Percentiles rank a stretch among this genome's conserved stretches.
phyloP scores from a whole-genome alignment of 257 asterid species.

The Nicotiana tomentosiformis region DNA sequence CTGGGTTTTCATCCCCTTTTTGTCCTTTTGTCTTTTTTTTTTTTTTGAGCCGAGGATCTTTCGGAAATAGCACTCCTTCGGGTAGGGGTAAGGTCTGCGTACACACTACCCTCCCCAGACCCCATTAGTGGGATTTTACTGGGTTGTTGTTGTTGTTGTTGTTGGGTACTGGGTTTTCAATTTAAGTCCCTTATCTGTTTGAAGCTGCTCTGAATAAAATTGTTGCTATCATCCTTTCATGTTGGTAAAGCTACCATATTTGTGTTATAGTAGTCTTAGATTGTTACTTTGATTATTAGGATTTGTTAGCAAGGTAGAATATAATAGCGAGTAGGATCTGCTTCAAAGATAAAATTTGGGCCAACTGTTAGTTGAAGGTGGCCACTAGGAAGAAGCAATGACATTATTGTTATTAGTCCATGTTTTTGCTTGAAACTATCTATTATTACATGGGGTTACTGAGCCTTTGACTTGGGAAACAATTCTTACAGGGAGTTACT shows the following conservation, averaged over 20 bases:
- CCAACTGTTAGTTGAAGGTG: neutral
- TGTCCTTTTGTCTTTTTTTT: too few relatives aligned
- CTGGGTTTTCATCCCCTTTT: neutral
- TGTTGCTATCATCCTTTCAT: neutral
- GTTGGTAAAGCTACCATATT: neutral
- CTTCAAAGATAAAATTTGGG: neutral
- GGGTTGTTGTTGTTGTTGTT: too few relatives aligned
- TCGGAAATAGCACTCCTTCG: too few relatives aligned
- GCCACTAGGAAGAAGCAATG: neutral
- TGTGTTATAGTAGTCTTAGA: neutral
- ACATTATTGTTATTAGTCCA: neutral
- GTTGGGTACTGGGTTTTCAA: neutral
- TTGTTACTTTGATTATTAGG: neutral
- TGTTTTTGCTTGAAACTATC: neutral
- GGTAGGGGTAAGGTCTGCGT: too few relatives aligned
- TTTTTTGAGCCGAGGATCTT: too few relatives aligned
- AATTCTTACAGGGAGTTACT: neutral
- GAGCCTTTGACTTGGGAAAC: neutral
- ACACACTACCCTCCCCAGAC: too few relatives aligned
- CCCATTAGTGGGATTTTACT: too few relatives aligned
- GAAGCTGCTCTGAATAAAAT: neutral
- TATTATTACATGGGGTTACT: neutral
- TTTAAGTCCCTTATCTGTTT: neutral
- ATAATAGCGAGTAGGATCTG: neutral
- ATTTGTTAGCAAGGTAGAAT: neutral